Conservation (phyloP, 116 monocot genomes). For the Posidonia oceanica region DNA sequence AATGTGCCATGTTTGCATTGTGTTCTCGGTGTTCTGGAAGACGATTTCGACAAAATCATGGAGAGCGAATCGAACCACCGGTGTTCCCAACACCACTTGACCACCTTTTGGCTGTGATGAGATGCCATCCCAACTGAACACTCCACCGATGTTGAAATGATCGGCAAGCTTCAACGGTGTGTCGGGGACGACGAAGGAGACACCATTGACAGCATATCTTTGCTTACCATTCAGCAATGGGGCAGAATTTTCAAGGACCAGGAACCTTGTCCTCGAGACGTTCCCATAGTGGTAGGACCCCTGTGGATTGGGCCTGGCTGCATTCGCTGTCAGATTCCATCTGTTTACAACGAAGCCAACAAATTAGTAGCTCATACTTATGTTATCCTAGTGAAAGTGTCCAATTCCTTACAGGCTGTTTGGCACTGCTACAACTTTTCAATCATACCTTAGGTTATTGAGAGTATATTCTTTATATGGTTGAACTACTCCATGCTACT, state of each 20-base stretch:
- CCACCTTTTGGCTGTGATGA: neutral
- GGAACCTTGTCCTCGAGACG: constrained; percentile 23
- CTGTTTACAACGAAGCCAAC: constrained; percentile 8
- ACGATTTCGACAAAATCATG: constrained; percentile 81
- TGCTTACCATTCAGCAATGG: constrained; percentile 38
- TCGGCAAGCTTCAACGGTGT: constrained; percentile 92
- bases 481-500: too few relatives aligned
- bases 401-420: too few relatives aligned
- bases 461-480: too few relatives aligned
- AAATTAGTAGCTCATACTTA: too few relatives aligned
- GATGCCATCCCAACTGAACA: constrained; percentile 53
- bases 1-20: constrained; percentile 78
- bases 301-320: constrained; percentile 89
- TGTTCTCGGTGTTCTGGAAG: constrained; percentile 70
- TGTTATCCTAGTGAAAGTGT: too few relatives aligned
- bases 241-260: constrained; percentile 36
- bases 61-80: constrained; percentile 1
- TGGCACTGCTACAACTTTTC: too few relatives aligned
- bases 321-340: constrained; percentile 79
- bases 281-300: constrained; percentile 80
- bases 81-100: too few relatives aligned
- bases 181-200: constrained; percentile 63
- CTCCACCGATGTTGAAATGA: constrained; percentile 54
- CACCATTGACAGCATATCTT: constrained; percentile 65
- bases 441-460: too few relatives aligned